Evolutionary conservation across 257 asterid species (phyloP).

Genomic region (Primulina eburnea): DNA sequence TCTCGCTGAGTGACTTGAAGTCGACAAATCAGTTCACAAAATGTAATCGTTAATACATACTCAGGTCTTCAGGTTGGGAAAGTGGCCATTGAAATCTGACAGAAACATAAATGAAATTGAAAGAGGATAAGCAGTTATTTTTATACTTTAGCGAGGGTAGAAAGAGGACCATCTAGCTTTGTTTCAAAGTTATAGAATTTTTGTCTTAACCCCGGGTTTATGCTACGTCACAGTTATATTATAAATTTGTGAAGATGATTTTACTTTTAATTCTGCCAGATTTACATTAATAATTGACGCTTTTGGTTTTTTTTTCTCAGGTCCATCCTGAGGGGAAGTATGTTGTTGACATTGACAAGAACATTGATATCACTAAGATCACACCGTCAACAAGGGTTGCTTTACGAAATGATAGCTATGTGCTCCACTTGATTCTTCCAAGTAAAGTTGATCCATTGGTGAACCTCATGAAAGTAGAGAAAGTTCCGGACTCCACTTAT

Average conservation of each 20-base stretch:
- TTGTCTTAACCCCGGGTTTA: neutral
- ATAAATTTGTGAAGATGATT: neutral
- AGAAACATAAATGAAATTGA: neutral
- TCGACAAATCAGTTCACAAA: neutral
- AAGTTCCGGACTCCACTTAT: constrained; percentile 95
- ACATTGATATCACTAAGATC: constrained; percentile 83
- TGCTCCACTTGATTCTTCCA: constrained; percentile 85
- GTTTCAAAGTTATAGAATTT: neutral
- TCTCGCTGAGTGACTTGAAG: too few relatives aligned
- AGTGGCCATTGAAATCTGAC: neutral
- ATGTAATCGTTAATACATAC: too few relatives aligned
- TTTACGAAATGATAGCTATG: constrained; percentile 90
- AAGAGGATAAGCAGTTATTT: neutral
- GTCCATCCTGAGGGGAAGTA: constrained; percentile 68
- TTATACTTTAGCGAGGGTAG: neutral
- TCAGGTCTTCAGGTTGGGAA: neutral
- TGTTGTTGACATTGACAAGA: constrained; percentile 86
- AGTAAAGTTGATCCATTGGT: constrained; percentile 94
- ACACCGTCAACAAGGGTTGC: constrained; percentile 97
- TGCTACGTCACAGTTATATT: neutral
- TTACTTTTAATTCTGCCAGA: neutral
- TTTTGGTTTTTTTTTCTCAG: constrained; percentile 22
- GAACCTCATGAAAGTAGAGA: constrained; percentile 97
- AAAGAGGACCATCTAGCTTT: neutral
- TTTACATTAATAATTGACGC: neutral